phyloP scores from a whole-genome alignment of 768 basidiomycete genomes.

The Coprinopsis strossmayeri region DNA sequence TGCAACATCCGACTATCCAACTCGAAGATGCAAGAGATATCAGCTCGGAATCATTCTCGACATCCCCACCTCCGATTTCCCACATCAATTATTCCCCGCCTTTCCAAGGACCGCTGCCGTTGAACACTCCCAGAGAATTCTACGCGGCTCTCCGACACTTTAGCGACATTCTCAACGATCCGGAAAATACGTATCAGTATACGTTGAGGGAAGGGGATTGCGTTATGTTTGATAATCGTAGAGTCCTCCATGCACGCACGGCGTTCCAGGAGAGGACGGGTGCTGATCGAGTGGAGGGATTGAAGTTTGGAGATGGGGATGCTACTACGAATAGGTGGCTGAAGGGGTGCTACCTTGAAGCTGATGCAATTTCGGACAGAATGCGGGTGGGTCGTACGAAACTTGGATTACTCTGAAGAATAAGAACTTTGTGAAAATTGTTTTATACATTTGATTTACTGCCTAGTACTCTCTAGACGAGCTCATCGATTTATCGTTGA shows the following conservation, averaged over 20 bases:
- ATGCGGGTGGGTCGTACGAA: slow-evolving; percentile 43
- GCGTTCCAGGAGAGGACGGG: slow-evolving; percentile 51
- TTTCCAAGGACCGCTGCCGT: slow-evolving; percentile 78
- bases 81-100: slow-evolving; percentile 92
- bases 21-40: slow-evolving; percentile 27
- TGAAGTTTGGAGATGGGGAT: slow-evolving; percentile 32
- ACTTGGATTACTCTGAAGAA: slow-evolving; percentile 11
- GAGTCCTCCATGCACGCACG: slow-evolving; percentile 82
- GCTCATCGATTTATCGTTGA: no score
- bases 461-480: no score
- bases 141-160: slow-evolving; percentile 62
- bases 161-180: slow-evolving; percentile 47
- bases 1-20: slow-evolving; percentile 71
- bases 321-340: slow-evolving; percentile 64
- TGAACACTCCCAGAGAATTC: slow-evolving; percentile 47
- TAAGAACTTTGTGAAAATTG: no score
- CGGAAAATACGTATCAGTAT: slow-evolving; percentile 48
- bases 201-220: slow-evolving; percentile 77
- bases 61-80: slow-evolving; percentile 29
- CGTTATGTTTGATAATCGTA: slow-evolving; percentile 87
- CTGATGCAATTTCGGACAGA: slow-evolving; percentile 56
- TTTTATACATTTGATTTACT: no score
- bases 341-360: slow-evolving; percentile 81
- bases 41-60: slow-evolving; percentile 12
- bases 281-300: slow-evolving; percentile 15